Conservation (phyloP, 768 basidiomycete species). For the Hypsizygus marmoreus region DNA sequence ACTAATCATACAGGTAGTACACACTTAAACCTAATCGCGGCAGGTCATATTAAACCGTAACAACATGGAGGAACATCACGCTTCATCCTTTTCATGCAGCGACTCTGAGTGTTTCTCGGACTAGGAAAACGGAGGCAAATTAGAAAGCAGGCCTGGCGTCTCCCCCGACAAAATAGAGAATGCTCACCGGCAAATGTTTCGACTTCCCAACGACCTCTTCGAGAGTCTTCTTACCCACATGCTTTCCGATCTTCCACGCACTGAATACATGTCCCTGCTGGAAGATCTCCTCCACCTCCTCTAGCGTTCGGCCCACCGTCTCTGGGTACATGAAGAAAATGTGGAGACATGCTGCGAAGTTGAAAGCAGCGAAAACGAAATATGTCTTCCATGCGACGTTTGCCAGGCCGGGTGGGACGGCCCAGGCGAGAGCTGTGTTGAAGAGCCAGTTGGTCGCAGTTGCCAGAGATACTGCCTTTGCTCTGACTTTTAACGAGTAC, state of each 20-base stretch:
- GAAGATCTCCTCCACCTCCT: conserved; percentile 82
- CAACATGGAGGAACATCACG: too few relatives aligned
- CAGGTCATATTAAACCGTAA: too few relatives aligned
- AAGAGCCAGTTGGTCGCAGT: conserved; percentile 66
- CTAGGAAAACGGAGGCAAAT: background rate
- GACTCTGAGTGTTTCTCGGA: conserved; percentile 6
- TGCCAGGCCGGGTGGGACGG: conserved; percentile 69
- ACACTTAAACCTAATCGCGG: too few relatives aligned
- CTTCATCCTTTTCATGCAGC: too few relatives aligned
- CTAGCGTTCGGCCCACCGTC: conserved; percentile 70
- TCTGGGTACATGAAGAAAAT: conserved; percentile 83
- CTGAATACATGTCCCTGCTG: conserved; percentile 65
- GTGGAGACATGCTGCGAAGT: conserved; percentile 70
- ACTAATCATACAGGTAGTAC: too few relatives aligned
- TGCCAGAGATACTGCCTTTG: conserved; percentile 55
- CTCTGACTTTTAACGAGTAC: conserved; percentile 65
- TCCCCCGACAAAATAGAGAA: background rate
- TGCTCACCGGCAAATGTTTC: conserved; percentile 12
- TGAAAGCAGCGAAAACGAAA: conserved; percentile 79
- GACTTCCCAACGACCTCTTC: conserved; percentile 46
- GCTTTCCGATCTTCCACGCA: conserved; percentile 67
- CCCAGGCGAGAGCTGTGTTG: conserved; percentile 75
- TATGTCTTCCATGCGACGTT: conserved; percentile 75
- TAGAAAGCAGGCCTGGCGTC: too few relatives aligned
- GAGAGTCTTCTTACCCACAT: conserved; percentile 65